Conservation (phyloP, 345 rosid genomes). For the Citrus glauca region DNA sequence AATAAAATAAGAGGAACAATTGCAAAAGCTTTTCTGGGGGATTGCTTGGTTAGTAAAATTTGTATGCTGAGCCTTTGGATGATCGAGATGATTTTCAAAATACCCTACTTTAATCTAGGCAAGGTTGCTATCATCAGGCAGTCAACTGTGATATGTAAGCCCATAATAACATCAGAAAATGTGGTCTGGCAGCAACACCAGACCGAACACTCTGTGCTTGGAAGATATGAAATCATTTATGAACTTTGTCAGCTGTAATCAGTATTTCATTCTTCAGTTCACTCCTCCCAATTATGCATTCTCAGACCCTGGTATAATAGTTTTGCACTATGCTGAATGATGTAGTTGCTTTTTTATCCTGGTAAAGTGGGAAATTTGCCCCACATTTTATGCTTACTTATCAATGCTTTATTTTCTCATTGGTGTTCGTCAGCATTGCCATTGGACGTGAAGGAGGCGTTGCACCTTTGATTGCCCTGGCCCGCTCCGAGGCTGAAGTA, state of each 20-base stretch:
- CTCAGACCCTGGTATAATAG: not conserved
- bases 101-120: not conserved
- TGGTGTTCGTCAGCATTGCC: conserved; percentile 46
- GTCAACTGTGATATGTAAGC: not conserved
- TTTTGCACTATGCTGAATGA: not conserved
- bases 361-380: not conserved
- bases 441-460: conserved; percentile 85
- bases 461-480: conserved; percentile 65
- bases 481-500: conserved; percentile 72
- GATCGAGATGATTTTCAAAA: not conserved
- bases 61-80: not conserved
- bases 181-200: not conserved
- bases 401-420: not conserved
- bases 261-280: not conserved
- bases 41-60: not conserved
- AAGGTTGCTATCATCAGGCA: not conserved
- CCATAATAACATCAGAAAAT: not conserved
- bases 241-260: not conserved
- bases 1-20: not conserved
- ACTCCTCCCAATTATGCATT: not conserved
- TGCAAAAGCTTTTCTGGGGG: not conserved
- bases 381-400: not conserved
- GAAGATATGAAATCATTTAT: not conserved
- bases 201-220: not conserved
- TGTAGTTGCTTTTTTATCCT: not conserved